Base-by-base conservation (phyloP, 83 land plant genomes). In the Thuja plicata region DNA sequence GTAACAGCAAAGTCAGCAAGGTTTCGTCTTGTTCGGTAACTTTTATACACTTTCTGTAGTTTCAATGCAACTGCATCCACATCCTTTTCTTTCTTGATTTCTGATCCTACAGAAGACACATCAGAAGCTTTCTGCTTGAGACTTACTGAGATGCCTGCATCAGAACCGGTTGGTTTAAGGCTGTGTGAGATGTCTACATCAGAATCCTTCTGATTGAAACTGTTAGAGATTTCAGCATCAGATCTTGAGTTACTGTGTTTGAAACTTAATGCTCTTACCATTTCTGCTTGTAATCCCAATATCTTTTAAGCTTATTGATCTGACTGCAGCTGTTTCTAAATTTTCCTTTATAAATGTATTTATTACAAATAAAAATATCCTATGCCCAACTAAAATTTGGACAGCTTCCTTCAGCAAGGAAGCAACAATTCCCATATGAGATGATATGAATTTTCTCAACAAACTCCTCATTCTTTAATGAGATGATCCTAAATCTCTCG, bases 1-100 rank as follows among this genome's bases (percentile, higher is more conserved):
- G 16, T 30, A 87, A 96, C 94, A 15, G 94, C 95, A 89, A 94
- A 94, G 92, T 94, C 97, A 16, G 96, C 97, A 45, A 96, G 91
- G 35, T 93, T 93, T 86, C 95, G 85, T 88, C 97, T 76, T n/a
- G 96, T 94, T 48, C 95, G 43, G 82, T 93, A 93, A 86, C 97
- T 92, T 89, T 90, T 94, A 90, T 94, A 96, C 11, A 94, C 93
- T 79, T 94, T 96, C 90, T 96, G 95, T 52, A 96, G 40, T 88
- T 88, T 93, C 30, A 89, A 84, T 32, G 97, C 95, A 70, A 95
- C 96, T 45, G 92, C 94, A 84, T 92, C 87, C 43, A 5, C 57
- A 57, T 86, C 38, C n/a, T 21, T 38, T 10, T 54, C 87, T 81
- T 81, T 79, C 32, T 73, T 32, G 78, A 12, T 73, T 73, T 73